Conservation (phyloP, 2,329 filamentous ascomycete genomes). For the Chrysoporthe austroafricana region DNA sequence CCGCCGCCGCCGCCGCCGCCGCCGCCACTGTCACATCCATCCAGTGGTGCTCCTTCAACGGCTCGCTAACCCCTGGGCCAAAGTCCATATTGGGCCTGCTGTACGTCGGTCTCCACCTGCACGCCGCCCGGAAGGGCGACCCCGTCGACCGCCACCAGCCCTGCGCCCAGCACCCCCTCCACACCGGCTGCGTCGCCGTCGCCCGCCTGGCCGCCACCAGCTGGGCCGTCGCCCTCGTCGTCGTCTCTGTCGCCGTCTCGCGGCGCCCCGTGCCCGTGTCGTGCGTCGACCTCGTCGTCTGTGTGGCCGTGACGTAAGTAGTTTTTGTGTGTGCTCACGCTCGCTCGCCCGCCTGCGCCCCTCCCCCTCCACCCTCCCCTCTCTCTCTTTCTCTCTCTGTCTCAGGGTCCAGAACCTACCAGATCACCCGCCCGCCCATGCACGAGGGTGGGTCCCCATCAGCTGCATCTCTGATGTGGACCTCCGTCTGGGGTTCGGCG, state of each 20-base stretch:
- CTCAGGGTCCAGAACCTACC: constrained; percentile 13
- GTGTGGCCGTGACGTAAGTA: constrained; percentile 34
- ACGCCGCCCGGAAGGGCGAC: constrained; percentile 33
- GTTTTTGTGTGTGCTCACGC: no score
- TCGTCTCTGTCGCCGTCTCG: constrained; percentile 34
- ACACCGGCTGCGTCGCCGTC: constrained; percentile 37
- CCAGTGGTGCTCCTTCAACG: background rate
- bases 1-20: background rate
- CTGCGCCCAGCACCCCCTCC: constrained; percentile 36
- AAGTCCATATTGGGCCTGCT: constrained; percentile 38
- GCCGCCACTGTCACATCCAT: background rate
- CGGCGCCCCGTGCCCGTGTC: constrained; percentile 26
- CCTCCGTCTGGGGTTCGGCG: background rate
- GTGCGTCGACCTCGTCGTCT: constrained; percentile 35
- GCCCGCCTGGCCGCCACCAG: constrained; percentile 35
- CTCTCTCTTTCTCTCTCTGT: background rate
- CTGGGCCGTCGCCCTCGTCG: constrained; percentile 37
- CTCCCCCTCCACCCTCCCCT: background rate
- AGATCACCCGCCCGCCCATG: constrained; percentile 11
- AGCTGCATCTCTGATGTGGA: constrained; percentile 25
- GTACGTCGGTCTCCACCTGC: constrained; percentile 39
- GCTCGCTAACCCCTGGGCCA: constrained; percentile 14
- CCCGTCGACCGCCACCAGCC: constrained; percentile 32
- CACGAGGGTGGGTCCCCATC: constrained; percentile 13
- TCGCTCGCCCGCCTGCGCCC: background rate